Base-by-base conservation (phyloP, 2,329 filamentous ascomycete species). In the Ceratocystis albifundus region DNA sequence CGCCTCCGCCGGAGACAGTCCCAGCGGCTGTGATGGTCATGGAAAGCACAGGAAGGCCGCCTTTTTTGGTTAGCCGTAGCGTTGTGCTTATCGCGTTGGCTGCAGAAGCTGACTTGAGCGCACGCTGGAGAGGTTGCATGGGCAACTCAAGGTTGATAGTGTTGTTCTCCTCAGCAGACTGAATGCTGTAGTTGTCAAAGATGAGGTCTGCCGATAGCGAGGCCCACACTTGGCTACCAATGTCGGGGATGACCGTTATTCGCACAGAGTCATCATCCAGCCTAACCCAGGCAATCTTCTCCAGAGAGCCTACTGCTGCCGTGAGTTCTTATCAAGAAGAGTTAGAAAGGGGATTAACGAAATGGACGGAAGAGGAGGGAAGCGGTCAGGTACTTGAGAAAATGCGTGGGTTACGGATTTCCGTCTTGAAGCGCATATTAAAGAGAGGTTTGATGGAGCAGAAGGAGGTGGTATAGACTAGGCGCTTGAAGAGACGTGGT, bases 111-210 rank as follows among this genome's bases (percentile, higher is more conserved):
- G 92, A 96, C 72, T 88, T 90, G 67, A 99, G 85, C n/a, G 94
- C 94, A 68, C 92, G 88, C 72, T 94, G 89, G 25, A 99, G 84
- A 1, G 89, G 87, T 15, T 84, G 83, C n/a, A 97, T 85, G 30
- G 94, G 91, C 1, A 99, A 84, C 77, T 99, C 94, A 69, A 99
- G 87, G 76, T 99, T 96, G 77, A 99, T 96, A 65, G 91, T 89
- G 76, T 96, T 96, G 75, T 85, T 81, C 48, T 80, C 79, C 61
- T 91, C 88, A 63, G 89, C 89, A 62, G 92, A 96, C 74, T 96
- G 88, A 70, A 97, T 86, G 65, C 85, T 84, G 78, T 95, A 96
- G 70, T 81, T 80, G 73, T 91, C 83, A 75, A 99, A 97, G 72
- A 99, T 90, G 71, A 90, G 86, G 73, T 96, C 89, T 81, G 89